phyloP scores from a whole-genome alignment of 768 basidiomycete genomes.

The Boletus pseudo-olivaceus region DNA sequence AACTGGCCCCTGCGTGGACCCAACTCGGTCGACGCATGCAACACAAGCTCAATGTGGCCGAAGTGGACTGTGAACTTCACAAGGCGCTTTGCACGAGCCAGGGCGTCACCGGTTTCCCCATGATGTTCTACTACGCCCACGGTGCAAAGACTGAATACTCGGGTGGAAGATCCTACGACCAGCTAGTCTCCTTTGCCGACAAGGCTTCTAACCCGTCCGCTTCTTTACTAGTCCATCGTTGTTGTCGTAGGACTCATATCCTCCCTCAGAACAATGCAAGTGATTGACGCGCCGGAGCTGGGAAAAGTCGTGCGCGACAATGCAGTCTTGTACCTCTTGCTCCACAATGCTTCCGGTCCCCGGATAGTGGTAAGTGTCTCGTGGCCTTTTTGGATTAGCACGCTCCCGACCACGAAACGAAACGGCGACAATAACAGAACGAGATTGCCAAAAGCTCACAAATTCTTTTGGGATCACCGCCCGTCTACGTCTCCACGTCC shows the following conservation, averaged over 20 bases:
- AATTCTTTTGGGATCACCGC: slow-evolving; percentile 46
- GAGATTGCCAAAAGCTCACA: slow-evolving; percentile 55
- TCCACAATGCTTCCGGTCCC: slow-evolving; percentile 39
- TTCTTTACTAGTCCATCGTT: slow-evolving; percentile 3
- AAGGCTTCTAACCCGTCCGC: slow-evolving; percentile 71
- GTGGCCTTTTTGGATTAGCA: no score
- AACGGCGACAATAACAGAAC: slow-evolving; percentile 30
- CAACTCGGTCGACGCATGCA: slow-evolving; percentile 71
- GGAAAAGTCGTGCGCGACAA: slow-evolving; percentile 11
- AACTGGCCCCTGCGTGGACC: slow-evolving; percentile 79
- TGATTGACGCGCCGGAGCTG: slow-evolving; percentile 9
- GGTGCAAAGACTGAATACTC: slow-evolving; percentile 71
- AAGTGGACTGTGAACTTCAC: slow-evolving; percentile 87
- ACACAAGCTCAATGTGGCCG: slow-evolving; percentile 69
- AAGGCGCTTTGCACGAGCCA: slow-evolving; percentile 61
- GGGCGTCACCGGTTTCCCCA: slow-evolving; percentile 79
- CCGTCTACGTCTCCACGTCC: slow-evolving; percentile 42
- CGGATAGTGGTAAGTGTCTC: slow-evolving; percentile 31
- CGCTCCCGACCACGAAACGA: not conserved
- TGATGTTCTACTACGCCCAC: slow-evolving; percentile 62
- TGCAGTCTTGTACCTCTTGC: slow-evolving; percentile 43
- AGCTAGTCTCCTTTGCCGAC: slow-evolving; percentile 69
- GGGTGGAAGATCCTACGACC: slow-evolving; percentile 66
- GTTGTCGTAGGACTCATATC: not conserved
- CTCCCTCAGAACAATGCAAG: slow-evolving; percentile 18